A percentile compares a stretch with the other conserved stretches of the same genome.
phyloP scores from a whole-genome alignment of 768 basidiomycete species.

The Mycena leptocephala region DNA sequence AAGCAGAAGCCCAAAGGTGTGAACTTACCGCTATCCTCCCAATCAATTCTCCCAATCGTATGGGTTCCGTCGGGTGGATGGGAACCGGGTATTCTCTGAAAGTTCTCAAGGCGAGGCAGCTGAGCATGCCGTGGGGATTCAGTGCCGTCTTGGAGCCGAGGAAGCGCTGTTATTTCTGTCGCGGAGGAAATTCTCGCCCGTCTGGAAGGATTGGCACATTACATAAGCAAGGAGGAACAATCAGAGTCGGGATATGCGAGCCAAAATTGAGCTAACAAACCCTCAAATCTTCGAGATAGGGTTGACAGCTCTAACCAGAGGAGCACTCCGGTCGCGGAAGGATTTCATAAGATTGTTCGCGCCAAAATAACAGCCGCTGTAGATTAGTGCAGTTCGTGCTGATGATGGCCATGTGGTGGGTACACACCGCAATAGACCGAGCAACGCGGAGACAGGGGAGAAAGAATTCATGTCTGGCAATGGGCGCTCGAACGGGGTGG shows the following conservation, averaged over 20 bases:
- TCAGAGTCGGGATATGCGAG: neutral
- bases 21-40: neutral
- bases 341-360: neutral
- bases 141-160: neutral
- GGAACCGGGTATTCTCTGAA: neutral
- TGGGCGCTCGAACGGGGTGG: neutral
- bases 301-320: neutral
- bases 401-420: neutral
- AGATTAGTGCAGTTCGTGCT: neutral
- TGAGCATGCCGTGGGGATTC: neutral
- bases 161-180: neutral
- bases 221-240: constrained; percentile 18
- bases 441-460: constrained; percentile 23
- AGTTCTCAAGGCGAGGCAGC: neutral
- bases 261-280: neutral
- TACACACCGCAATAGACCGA: neutral
- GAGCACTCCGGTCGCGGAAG: neutral
- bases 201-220: neutral
- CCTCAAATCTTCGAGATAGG: neutral
- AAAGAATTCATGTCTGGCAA: neutral
- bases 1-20: neutral
- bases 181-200: constrained; percentile 24
- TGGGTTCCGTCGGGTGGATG: neutral
- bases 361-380: neutral
- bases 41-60: too few species aligned